Conservation (phyloP, 1,139 yeast species). For the Yamadazyma sp. region DNA sequence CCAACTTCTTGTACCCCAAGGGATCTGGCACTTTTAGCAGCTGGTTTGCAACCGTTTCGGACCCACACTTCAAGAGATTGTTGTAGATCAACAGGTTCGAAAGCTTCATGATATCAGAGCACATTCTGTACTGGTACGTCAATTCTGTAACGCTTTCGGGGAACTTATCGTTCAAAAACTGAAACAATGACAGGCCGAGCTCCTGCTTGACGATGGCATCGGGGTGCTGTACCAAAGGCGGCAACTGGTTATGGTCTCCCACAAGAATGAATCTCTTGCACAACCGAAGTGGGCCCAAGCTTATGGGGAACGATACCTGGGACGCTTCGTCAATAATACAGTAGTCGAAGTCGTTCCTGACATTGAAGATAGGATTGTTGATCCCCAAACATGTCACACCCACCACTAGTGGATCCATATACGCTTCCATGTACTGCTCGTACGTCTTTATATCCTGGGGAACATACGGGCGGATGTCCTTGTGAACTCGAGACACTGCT, state of each 20-base stretch:
- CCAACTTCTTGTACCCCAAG: conserved; percentile 15
- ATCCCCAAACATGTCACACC: conserved; percentile 89
- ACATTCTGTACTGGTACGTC: conserved; percentile 89
- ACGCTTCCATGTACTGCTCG: conserved; percentile 44
- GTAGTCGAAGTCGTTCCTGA: conserved; percentile 71
- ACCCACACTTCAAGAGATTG: conserved; percentile 77
- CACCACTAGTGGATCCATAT: conserved; percentile 66
- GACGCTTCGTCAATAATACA: conserved; percentile 97
- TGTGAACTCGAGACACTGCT: conserved; percentile 56
- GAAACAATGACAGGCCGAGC: conserved; percentile 76
- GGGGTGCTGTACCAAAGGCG: conserved; percentile 74
- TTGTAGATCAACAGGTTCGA: conserved; percentile 79
- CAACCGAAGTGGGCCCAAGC: conserved; percentile 80
- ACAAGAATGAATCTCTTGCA: conserved; percentile 83
- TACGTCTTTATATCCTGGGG: conserved; percentile 46
- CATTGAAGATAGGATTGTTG: conserved; percentile 57
- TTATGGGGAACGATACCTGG: conserved; percentile 87
- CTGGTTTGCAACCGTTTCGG: conserved; percentile 59
- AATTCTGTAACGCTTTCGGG: conserved; percentile 75
- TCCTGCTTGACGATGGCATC: conserved; percentile 58
- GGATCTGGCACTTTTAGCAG: conserved; percentile 47
- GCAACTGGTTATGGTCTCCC: conserved; percentile 92
- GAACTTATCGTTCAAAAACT: conserved; percentile 63
- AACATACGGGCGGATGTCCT: conserved; percentile 54
- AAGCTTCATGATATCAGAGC: conserved; percentile 79